A percentile compares a stretch with the other conserved stretches of the same genome.
phyloP scores from a whole-genome alignment of 208 protist species.

The Naegleria lovaniensis region DNA sequence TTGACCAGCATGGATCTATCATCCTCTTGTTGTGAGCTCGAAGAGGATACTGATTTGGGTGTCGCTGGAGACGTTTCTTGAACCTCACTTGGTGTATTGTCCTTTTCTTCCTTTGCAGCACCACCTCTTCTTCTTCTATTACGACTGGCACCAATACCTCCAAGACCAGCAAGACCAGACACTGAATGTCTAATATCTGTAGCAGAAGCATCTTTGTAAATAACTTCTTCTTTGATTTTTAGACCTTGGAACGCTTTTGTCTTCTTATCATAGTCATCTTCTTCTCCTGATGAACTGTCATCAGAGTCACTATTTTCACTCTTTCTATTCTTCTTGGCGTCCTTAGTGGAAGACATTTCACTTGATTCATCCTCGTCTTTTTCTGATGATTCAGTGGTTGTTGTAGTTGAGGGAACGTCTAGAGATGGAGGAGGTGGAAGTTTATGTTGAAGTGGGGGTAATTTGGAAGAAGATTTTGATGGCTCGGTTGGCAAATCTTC shows the following conservation, averaged over 20 bases:
- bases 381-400: neutral
- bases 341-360: neutral
- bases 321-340: neutral
- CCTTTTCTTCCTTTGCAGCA: neutral
- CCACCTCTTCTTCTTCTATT: slow-evolving; percentile 9
- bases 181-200: neutral
- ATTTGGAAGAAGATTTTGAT: neutral
- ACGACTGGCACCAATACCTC: neutral
- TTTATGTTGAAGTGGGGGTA: neutral
- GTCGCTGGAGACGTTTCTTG: neutral
- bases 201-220: neutral
- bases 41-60: neutral
- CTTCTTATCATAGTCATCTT: neutral
- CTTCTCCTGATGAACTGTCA: neutral
- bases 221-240: slow-evolving; percentile 18
- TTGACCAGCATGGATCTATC: neutral
- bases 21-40: neutral
- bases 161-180: neutral
- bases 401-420: neutral
- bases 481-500: neutral
- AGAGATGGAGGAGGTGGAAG: neutral
- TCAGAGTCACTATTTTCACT: neutral
- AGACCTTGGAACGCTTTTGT: neutral
- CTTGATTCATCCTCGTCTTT: neutral
- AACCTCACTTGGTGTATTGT: neutral